A percentile compares a stretch with the other conserved stretches of the same genome.
Conservation (phyloP, 257 asterid genomes). For the Nicotiana undulata region DNA sequence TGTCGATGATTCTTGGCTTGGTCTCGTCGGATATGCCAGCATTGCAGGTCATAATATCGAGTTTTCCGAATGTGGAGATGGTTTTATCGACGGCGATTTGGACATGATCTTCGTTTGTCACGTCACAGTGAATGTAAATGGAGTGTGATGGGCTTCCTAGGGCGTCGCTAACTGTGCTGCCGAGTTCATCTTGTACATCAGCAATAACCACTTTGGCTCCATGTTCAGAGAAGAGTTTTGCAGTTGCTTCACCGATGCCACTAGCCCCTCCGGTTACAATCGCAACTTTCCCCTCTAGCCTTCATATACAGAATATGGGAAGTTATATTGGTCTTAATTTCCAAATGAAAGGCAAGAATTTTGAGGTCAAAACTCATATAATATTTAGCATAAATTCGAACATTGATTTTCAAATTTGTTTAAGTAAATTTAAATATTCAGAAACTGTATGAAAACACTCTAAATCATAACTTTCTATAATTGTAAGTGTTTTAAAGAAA, state of each 20-base stretch:
- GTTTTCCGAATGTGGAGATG: conserved; percentile 32
- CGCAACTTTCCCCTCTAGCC: conserved; percentile 63
- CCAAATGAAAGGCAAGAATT: neutral
- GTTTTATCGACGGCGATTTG: conserved; percentile 30
- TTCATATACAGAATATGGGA: neutral
- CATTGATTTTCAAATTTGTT: neutral
- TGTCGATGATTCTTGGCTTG: conserved; percentile 24
- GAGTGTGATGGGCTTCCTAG: conserved; percentile 26
- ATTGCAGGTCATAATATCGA: conserved; percentile 56
- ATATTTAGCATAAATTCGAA: no score
- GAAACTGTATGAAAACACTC: neutral
- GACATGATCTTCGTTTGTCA: conserved; percentile 39
- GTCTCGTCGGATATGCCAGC: conserved; percentile 32
- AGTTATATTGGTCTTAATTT: neutral
- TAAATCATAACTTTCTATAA: neutral
- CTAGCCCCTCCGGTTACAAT: conserved; percentile 56
- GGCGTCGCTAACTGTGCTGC: conserved; percentile 18
- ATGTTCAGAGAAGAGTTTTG: conserved; percentile 34
- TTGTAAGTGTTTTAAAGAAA: neutral
- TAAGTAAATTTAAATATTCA: neutral
- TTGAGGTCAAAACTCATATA: neutral
- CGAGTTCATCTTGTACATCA: conserved; percentile 42
- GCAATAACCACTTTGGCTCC: conserved; percentile 60
- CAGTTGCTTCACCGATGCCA: conserved; percentile 53
- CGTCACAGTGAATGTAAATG: conserved; percentile 44